phyloP scores from a whole-genome alignment of 2,329 filamentous ascomycete genomes.

The Alternaria sp. region DNA sequence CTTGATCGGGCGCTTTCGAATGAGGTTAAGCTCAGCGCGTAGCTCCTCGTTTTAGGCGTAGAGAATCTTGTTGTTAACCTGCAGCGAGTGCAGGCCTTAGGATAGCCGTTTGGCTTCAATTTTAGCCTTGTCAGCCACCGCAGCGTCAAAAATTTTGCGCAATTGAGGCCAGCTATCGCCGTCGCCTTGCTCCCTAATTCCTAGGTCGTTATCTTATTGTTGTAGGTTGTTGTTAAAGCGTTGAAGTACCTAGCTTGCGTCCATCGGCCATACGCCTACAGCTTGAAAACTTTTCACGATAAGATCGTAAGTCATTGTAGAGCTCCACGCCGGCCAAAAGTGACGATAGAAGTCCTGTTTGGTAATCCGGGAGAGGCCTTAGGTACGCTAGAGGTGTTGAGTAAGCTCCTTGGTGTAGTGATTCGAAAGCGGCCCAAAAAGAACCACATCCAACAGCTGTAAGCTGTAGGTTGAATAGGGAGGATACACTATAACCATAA shows the following conservation, averaged over 20 bases:
- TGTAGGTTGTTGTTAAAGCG: neutral
- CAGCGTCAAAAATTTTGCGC: neutral
- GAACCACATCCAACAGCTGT: too few species aligned
- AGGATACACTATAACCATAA: too few species aligned
- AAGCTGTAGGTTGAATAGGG: too few species aligned
- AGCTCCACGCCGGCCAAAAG: neutral
- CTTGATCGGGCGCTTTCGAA: neutral
- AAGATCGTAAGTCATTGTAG: neutral
- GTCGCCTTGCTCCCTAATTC: neutral
- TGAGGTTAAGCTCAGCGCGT: neutral
- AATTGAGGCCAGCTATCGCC: neutral
- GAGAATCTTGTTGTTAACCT: neutral
- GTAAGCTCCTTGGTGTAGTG: too few species aligned
- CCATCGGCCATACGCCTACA: neutral
- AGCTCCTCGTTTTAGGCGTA: neutral
- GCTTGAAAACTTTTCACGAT: neutral
- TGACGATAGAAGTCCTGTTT: too few species aligned
- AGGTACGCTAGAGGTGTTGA: too few species aligned
- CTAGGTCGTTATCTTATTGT: neutral
- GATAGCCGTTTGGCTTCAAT: neutral
- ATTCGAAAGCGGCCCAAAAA: too few species aligned
- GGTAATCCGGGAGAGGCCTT: too few species aligned
- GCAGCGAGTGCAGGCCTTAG: neutral
- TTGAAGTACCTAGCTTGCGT: neutral
- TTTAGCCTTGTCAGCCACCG: neutral